Evolutionary conservation across 1,284 basidiomycete genomes (phyloP), one percentile per base, ranked within the genome.

Genomic region (Clitocybe nebularis): DNA sequence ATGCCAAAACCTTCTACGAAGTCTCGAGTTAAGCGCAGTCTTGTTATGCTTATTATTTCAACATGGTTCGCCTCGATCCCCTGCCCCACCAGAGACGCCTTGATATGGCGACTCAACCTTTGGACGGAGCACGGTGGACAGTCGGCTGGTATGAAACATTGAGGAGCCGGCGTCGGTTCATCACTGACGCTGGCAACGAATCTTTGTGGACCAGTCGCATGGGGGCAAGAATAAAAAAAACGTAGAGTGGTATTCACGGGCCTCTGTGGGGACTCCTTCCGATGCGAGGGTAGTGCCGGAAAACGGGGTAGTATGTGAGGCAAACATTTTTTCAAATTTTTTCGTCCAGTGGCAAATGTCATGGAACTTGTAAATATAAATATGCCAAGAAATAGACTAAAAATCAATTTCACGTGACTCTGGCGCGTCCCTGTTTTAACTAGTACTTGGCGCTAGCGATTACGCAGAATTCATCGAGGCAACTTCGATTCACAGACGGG

Each of bases 221-320:
- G 30, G 39, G 28, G 65, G 62, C 59, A 20, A 72, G 21, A 71
- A 41, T 41, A 24, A 60, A 40, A n/a, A 50, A 54, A 52, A 49
- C 53, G 57, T 64, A 58, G 66, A 68, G 69, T 70, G 67, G 66
- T 64, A 62, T 59, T 44, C 48, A 50, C 66, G 66, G 56, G 78
- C 79, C 71, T 72, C 74, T 78, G 73, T 79, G 75, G 78, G 81
- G 81, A 84, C 81, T 81, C 75, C 72, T 71, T 72, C 77, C 72
- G 68, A 63, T 71, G 80, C 78, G 64, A 82, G 81, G 78, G 54
- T 51, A 59, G 75, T 84, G 81, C 77, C 66, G 77, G 77, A 66
- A 57, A 62, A 53, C 64, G 71, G 78, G 63, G 81, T 84, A 84
- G 81, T 84, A 84, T 84, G 66, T 77, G 80, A 67, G 76, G 81